Evolutionary conservation across 2,329 filamentous ascomycete genomes (phyloP).

Genomic region (Fusarium dimerum): DNA sequence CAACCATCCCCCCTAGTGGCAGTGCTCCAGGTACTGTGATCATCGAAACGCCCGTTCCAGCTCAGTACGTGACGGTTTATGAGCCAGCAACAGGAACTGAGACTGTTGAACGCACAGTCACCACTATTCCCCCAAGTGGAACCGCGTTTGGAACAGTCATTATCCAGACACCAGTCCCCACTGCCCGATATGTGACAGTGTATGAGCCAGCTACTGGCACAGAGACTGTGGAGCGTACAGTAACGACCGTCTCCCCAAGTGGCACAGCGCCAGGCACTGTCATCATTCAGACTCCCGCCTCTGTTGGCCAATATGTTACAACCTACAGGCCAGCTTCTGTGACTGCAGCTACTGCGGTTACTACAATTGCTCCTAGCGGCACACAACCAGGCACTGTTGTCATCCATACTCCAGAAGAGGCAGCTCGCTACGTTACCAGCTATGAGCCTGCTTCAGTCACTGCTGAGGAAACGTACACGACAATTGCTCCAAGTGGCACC

Average conservation of each 20-base stretch:
- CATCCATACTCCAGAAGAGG: neutral
- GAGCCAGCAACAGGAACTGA: no score
- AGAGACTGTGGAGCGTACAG: neutral
- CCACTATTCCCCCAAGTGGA: no score
- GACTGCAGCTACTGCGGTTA: no score
- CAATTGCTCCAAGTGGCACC: neutral
- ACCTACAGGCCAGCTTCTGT: no score
- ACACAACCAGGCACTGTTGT: neutral
- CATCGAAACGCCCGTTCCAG: constrained; percentile 7
- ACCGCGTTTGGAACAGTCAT: constrained; percentile 7
- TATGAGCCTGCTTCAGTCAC: neutral
- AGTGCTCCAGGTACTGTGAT: constrained; percentile 7
- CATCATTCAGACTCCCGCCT: neutral
- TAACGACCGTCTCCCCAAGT: neutral
- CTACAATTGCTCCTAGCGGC: neutral
- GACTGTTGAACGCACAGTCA: no score
- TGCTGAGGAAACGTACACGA: neutral
- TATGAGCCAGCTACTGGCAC: neutral
- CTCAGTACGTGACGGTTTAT: neutral
- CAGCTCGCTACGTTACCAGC: neutral
- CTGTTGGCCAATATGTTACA: no score
- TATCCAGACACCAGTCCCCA: constrained; percentile 7
- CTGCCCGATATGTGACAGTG: neutral
- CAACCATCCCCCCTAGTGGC: no score
- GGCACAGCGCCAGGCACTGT: neutral